Base-by-base conservation (phyloP, 1,139 yeast species). In the Hanseniaspora gamundiae region DNA sequence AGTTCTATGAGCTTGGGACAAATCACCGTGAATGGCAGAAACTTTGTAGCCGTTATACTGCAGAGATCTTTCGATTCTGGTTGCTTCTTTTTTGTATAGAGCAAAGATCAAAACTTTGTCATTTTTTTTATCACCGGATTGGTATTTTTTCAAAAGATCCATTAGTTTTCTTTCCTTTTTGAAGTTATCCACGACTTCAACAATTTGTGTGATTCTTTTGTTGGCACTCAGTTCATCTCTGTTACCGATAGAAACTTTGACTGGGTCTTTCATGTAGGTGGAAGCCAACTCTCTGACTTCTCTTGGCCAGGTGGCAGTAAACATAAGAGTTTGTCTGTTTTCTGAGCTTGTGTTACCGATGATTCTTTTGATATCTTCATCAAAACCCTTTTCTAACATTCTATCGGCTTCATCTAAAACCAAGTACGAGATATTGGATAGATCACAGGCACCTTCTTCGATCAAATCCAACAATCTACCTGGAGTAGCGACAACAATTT, bases 241-340 rank as follows among this genome's bases (percentile, higher is more conserved):
- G 64, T 91, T 83, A 54, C 98, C 98, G 59, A 91, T 83, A 40
- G 93, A 80, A 43, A 91, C 85, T 64, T 86, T 87, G 45, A 86
- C 86, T 6, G 97, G 94, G 27, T 68, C 62, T 17, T 68, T 72
- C 94, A 91, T 85, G 63, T 83, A 91, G n/a, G 82, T 74, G 31
- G 77, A 63, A 13, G 98, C 98, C 51, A 91, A 73, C 51, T 87
- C 94, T 59, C 97, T 80, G 40, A 91, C 97, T 67, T 88, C 95
- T 62, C 85, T 81, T 51, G 98, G 98, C 94, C 94, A 91, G 43
- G 98, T 91, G 53, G 98, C 98, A 41, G 95, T 85, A 69, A 91
- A 91, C 95, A 91, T 86, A 60, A 91, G 73, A 17, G 98, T 91
- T 71, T 91, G 98, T 73, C 98, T 82, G 55, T 78, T 75, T 49